These are phyloP conservation scores for Fonsecaea multimorphosa DNA, from an alignment of 2,329 filamentous ascomycete species.

Conservation along the genomic window DNA sequence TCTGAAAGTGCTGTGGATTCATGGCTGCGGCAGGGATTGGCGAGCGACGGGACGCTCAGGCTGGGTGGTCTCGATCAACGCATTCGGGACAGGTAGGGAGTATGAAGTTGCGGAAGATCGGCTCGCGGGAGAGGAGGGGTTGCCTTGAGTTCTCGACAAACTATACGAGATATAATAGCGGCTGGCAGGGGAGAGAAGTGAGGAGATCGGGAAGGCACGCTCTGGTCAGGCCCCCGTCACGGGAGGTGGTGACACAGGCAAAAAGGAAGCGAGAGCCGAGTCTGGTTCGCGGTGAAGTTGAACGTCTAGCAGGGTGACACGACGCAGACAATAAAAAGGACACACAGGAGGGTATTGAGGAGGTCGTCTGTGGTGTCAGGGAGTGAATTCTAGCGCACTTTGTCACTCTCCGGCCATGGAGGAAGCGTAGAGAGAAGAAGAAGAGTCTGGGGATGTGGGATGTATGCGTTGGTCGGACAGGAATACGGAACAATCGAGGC, in stretches of 20 bases:
- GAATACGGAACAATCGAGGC: conserved; percentile 20
- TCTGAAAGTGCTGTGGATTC: conserved; percentile 39
- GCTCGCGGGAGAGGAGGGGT: neutral
- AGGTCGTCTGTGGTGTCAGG: conserved; percentile 3
- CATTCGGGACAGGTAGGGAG: conserved; percentile 19
- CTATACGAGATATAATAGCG: neutral
- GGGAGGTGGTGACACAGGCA: conserved; percentile 13
- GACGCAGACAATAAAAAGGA: neutral
- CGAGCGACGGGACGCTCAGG: conserved; percentile 27
- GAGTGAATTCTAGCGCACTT: conserved; percentile 3
- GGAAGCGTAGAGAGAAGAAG: conserved; percentile 3
- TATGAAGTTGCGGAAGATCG: neutral
- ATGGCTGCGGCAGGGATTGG: conserved; percentile 26
- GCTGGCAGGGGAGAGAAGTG: neutral
- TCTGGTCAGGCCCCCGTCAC: conserved; percentile 14
- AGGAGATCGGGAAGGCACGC: conserved; percentile 8
- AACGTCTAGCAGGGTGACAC: conserved; percentile 9
- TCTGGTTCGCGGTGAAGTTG: conserved; percentile 18
- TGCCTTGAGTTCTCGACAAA: neutral
- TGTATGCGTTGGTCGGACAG: conserved; percentile 10
- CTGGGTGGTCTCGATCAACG: conserved; percentile 7
- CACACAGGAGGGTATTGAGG: neutral
- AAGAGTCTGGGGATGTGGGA: conserved; percentile 8
- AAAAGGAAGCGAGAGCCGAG: conserved; percentile 12
- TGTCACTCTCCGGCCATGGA: conserved; percentile 5